Evolutionary conservation across 2,329 filamentous ascomycete species (phyloP).

Genomic region (Fusarium transvaalense): DNA sequence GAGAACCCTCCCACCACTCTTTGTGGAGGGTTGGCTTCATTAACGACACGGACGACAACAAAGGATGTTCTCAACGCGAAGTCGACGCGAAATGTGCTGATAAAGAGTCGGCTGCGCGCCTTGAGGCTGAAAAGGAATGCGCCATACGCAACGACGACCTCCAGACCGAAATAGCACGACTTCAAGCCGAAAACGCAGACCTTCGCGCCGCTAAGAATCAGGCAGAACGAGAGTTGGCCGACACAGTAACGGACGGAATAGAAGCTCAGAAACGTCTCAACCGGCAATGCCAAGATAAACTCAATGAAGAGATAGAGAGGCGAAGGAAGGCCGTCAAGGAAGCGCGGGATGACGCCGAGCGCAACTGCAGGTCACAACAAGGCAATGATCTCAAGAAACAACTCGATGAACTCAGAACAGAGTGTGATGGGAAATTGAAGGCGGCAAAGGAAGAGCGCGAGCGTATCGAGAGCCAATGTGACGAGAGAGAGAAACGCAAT

Average conservation of each 20-base stretch:
- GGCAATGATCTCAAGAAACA: not conserved
- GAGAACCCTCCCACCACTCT: not conserved
- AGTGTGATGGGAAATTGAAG: not conserved
- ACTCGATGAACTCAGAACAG: not conserved
- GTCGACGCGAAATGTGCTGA: not conserved
- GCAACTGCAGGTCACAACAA: slow-evolving; percentile 6
- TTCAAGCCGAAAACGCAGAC: not conserved
- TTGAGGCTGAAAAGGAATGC: not conserved
- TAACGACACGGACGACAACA: not conserved
- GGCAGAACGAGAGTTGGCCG: not conserved
- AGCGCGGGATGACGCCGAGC: not conserved
- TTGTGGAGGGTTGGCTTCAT: not conserved
- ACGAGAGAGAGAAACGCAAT: no score
- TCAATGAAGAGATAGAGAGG: not conserved
- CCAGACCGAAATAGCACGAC: not conserved
- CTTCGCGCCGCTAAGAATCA: not conserved
- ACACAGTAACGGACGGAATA: not conserved
- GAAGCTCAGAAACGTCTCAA: not conserved
- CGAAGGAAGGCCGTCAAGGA: not conserved
- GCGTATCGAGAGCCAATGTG: slow-evolving; percentile 2
- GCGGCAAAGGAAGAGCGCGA: not conserved
- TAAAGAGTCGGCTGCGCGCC: not conserved
- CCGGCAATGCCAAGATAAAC: not conserved
- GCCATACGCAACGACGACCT: not conserved
- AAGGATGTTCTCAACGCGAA: not conserved